Percentiles rank a stretch among this genome's conserved stretches.
phyloP scores from a whole-genome alignment of 1,139 yeast genomes.

The Chernovozyma aurita region DNA sequence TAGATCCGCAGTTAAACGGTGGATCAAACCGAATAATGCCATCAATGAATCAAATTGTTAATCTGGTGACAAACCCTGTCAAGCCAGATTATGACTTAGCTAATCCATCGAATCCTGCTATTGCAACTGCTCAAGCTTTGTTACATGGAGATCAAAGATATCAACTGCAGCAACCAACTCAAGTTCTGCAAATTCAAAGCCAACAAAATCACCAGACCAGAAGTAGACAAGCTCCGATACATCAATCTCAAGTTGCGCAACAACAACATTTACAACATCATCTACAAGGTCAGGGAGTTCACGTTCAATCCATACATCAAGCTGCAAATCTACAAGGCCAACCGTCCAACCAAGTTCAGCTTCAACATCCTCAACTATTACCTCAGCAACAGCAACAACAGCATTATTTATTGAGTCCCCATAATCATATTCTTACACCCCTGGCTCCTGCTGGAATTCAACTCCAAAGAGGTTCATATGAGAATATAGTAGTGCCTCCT shows the following conservation, averaged over 20 bases:
- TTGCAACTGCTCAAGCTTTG: slow-evolving; percentile 18
- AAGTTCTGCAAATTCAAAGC: slow-evolving; percentile 6
- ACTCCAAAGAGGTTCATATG: neutral
- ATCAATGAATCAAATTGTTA: slow-evolving; percentile 3
- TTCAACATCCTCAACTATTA: slow-evolving; percentile 11
- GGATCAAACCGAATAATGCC: slow-evolving; percentile 6
- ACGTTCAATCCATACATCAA: slow-evolving; percentile 4
- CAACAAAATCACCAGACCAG: slow-evolving; percentile 2
- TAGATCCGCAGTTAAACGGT: slow-evolving; percentile 7
- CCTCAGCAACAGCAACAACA: slow-evolving; percentile 9
- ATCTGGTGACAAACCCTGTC: neutral
- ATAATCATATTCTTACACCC: slow-evolving; percentile 1
- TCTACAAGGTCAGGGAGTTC: slow-evolving; percentile 8
- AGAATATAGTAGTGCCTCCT: neutral
- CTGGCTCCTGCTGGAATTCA: slow-evolving; percentile 1
- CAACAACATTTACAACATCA: slow-evolving; percentile 7
- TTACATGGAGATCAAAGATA: slow-evolving; percentile 9
- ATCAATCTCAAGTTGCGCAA: slow-evolving; percentile 7
- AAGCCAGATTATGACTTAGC: slow-evolving; percentile 11
- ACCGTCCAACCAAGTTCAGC: slow-evolving; percentile 6
- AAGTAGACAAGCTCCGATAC: slow-evolving; percentile 2
- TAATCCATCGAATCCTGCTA: slow-evolving; percentile 17
- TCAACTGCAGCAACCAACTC: slow-evolving; percentile 4
- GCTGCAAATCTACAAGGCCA: neutral
- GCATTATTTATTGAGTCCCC: neutral